Evolutionary conservation across 2,329 filamentous ascomycete genomes (phyloP).

Genomic region (Cladorrhinum sp.): DNA sequence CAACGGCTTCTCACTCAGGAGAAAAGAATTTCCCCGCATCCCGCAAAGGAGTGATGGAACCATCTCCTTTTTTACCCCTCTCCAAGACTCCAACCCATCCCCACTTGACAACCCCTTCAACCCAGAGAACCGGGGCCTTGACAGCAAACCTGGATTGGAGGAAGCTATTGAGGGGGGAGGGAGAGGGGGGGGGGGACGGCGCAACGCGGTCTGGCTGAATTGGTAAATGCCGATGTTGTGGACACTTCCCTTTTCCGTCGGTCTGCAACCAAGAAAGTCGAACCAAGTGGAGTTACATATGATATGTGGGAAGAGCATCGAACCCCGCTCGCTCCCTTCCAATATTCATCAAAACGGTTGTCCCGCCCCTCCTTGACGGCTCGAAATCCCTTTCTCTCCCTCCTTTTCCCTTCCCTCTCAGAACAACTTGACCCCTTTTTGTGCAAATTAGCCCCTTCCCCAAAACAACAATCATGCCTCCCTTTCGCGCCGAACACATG

Average conservation of each 20-base stretch:
- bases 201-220: neutral
- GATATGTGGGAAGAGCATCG: too few species aligned
- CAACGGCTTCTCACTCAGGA: too few species aligned
- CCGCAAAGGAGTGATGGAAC: too few species aligned
- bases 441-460: neutral
- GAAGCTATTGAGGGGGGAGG: too few species aligned
- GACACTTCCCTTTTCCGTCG: neutral
- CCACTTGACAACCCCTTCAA: neutral
- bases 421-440: neutral
- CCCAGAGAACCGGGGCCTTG: neutral
- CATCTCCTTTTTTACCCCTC: too few species aligned
- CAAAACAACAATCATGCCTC: constrained; percentile 28
- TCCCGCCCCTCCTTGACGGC: neutral
- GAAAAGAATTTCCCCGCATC: neutral
- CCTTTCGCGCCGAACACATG: constrained; percentile 37
- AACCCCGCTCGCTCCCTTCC: neutral
- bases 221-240: neutral
- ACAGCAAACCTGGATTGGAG: neutral
- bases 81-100: neutral
- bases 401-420: neutral
- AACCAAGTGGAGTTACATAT: neutral
- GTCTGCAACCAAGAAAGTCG: neutral
- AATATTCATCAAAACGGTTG: neutral
- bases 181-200: neutral
- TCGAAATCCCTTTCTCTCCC: neutral